Conservation (phyloP, 1,284 basidiomycete genomes). For the Fomitopsis schrenkii region DNA sequence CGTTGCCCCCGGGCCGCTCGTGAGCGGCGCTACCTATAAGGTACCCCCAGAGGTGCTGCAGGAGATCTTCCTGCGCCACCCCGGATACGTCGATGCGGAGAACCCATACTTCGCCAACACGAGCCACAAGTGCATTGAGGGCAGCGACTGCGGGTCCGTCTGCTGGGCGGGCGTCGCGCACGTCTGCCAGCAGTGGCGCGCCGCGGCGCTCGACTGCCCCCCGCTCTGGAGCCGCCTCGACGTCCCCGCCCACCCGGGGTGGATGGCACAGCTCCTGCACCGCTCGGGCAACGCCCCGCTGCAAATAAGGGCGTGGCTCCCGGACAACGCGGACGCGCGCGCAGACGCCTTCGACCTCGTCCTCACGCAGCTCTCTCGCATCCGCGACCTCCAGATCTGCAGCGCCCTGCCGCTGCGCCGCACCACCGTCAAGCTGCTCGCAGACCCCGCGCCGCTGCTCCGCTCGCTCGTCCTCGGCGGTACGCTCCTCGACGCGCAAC, state of each 20-base stretch:
- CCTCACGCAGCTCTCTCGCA: background rate
- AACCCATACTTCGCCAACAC: background rate
- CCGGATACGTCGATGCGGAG: background rate
- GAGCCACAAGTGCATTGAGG: background rate
- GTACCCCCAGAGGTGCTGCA: background rate
- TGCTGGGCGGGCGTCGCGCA: background rate
- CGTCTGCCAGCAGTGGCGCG: background rate
- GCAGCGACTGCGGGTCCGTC: background rate
- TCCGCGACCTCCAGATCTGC: background rate
- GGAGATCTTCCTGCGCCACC: background rate
- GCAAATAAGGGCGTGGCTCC: background rate
- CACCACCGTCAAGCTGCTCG: background rate
- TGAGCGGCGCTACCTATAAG: background rate
- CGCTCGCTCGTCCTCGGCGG: background rate
- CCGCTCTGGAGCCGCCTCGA: background rate
- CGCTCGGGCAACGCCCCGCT: background rate
- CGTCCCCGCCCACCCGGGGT: background rate
- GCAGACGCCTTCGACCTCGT: background rate
- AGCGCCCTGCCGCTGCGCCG: background rate
- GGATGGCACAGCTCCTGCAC: background rate
- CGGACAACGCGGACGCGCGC: background rate
- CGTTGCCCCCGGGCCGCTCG: too few relatives aligned
- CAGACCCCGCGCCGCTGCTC: background rate
- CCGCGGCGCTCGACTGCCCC: background rate
- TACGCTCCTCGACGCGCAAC: background rate